These are phyloP conservation scores for Hibiscus mutabilis DNA, from an alignment of 345 rosid species.

Conservation along the genomic window DNA sequence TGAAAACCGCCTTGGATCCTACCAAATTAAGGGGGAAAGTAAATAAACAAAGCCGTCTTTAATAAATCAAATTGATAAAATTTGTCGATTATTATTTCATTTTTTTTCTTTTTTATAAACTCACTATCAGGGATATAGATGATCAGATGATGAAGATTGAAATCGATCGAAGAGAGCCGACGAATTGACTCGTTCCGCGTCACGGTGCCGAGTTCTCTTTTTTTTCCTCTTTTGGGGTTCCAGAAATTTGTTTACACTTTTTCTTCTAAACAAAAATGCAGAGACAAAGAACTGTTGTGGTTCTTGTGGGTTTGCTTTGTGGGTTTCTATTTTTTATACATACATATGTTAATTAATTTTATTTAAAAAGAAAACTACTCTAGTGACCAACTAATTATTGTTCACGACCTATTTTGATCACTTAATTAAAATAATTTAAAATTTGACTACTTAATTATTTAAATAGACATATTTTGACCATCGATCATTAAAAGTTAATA, in stretches of 20 bases:
- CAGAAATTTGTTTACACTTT: not conserved
- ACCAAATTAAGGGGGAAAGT: not conserved
- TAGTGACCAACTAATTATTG: too few species aligned
- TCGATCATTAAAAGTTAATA: too few species aligned
- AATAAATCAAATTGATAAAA: not conserved
- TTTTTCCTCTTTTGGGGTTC: not conserved
- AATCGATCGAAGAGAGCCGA: not conserved
- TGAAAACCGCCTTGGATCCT: not conserved
- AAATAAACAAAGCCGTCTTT: not conserved
- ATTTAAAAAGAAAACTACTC: too few species aligned
- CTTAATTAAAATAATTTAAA: too few species aligned
- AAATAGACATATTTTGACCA: too few species aligned
- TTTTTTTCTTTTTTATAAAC: not conserved
- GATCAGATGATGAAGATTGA: not conserved
- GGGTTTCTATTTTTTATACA: not conserved
- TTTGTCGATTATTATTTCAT: not conserved
- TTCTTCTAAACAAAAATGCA: not conserved
- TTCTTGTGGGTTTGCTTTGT: not conserved
- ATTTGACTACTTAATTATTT: too few species aligned
- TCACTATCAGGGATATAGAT: not conserved
- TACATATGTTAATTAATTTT: too few species aligned
- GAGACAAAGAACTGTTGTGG: not conserved
- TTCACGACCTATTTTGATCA: too few species aligned
- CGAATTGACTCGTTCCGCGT: conserved; percentile 10
- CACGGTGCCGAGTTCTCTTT: conserved; percentile 3